A percentile compares a stretch with the other conserved stretches of the same genome.
phyloP scores from a whole-genome alignment of 768 basidiomycete genomes.

The Rhizopogon rudus region DNA sequence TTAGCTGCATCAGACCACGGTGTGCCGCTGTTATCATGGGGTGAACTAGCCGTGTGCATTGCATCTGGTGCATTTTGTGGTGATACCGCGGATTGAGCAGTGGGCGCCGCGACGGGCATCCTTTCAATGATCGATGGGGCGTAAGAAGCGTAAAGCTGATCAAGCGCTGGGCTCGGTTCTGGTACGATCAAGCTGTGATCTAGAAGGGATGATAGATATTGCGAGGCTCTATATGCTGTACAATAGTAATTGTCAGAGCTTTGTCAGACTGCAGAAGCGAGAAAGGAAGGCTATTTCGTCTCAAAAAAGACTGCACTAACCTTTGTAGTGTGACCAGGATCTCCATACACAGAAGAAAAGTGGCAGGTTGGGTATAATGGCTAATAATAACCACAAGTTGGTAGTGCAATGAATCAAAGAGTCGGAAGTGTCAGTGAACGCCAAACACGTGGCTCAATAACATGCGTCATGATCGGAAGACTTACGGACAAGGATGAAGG shows the following conservation, averaged over 20 bases:
- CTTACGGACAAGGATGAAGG: slow-evolving; percentile 74
- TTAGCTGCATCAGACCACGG: not conserved
- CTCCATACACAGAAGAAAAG: slow-evolving; percentile 86
- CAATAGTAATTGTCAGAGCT: slow-evolving; percentile 1
- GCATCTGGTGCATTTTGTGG: not conserved
- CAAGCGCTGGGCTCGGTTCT: slow-evolving; percentile 47
- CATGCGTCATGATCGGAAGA: slow-evolving; percentile 1
- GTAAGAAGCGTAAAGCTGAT: slow-evolving; percentile 45
- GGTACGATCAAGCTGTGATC: slow-evolving; percentile 53
- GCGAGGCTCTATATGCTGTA: slow-evolving; percentile 64
- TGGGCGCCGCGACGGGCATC: slow-evolving; percentile 4
- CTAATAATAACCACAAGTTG: slow-evolving; percentile 28
- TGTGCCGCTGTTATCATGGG: not conserved
- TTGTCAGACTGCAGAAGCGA: not conserved
- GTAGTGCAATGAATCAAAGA: not conserved
- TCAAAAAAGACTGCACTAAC: slow-evolving; percentile 29
- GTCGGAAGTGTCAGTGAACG: not conserved
- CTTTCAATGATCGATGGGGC: slow-evolving; percentile 12
- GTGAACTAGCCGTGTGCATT: not conserved
- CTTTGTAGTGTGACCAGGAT: slow-evolving; percentile 81
- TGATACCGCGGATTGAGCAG: slow-evolving; percentile 1
- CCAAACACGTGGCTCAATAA: not conserved
- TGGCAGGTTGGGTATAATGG: slow-evolving; percentile 77
- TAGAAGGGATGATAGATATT: slow-evolving; percentile 60
- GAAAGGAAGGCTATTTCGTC: not conserved